Evolutionary conservation across 1,139 yeast genomes (phyloP).

Genomic region (Blastobotrys petasosporus): DNA sequence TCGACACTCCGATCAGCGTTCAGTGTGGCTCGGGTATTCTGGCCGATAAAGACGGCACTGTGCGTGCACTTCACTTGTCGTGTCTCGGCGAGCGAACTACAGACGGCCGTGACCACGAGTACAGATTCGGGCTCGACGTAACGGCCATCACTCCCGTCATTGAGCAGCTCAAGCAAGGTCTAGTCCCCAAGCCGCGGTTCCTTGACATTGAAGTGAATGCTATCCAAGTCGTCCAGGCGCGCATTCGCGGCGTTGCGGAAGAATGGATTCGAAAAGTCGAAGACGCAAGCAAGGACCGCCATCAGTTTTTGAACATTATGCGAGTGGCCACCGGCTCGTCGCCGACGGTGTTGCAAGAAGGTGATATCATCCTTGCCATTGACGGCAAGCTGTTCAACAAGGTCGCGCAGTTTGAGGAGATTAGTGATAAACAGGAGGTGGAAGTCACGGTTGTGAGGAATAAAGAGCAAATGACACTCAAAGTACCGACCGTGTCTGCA

Average conservation of each 20-base stretch:
- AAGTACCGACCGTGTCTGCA: constrained; percentile 58
- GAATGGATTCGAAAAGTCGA: constrained; percentile 73
- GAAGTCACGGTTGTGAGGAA: constrained; percentile 62
- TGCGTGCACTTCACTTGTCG: constrained; percentile 79
- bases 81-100: constrained; percentile 67
- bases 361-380: constrained; percentile 70
- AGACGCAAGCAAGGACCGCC: constrained; percentile 50
- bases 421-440: constrained; percentile 41
- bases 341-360: constrained; percentile 38
- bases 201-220: constrained; percentile 76
- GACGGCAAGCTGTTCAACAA: constrained; percentile 59
- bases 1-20: constrained; percentile 66
- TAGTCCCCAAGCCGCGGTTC: constrained; percentile 53
- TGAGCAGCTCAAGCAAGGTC: constrained; percentile 46
- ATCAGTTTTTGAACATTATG: constrained; percentile 66
- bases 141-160: constrained; percentile 59
- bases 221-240: constrained; percentile 65
- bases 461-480: constrained; percentile 48
- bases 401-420: constrained; percentile 59
- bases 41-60: constrained; percentile 71
- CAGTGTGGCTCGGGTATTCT: constrained; percentile 79
- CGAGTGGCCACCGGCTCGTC: constrained; percentile 58
- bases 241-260: constrained; percentile 80
- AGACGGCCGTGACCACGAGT: constrained; percentile 50
- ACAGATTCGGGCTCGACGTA: constrained; percentile 75